Conservation (phyloP, 2,329 filamentous ascomycete species). For the Colletotrichum tabaci region DNA sequence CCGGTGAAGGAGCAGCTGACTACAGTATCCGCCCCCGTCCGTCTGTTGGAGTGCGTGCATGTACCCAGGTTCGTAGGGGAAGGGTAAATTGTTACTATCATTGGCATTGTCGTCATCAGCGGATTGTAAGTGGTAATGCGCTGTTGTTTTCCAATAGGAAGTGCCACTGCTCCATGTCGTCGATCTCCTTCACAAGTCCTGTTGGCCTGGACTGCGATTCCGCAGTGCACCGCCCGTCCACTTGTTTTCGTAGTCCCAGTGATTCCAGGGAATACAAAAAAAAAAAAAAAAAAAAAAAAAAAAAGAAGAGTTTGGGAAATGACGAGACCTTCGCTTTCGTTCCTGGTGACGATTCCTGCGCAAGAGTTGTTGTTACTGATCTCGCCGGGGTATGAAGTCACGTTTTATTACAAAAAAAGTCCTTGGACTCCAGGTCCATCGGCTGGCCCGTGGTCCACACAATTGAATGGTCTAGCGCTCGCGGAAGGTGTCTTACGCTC, state of each 20-base stretch:
- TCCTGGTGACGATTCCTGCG: conserved; percentile 3
- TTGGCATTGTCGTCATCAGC: not conserved
- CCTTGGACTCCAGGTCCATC: not conserved
- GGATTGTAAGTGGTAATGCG: not conserved
- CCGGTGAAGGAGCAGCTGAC: not conserved
- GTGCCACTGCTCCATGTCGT: not conserved
- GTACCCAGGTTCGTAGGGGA: not conserved
- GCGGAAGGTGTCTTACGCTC: not conserved
- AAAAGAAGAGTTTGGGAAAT: not conserved
- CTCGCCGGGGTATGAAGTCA: not conserved
- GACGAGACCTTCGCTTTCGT: not conserved
- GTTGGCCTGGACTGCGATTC: not conserved
- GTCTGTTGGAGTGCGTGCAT: not conserved
- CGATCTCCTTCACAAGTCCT: not conserved
- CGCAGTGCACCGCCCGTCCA: not conserved
- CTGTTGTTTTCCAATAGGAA: not conserved
- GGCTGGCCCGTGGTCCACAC: conserved; percentile 17
- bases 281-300: too few relatives aligned
- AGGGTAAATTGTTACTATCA: not conserved
- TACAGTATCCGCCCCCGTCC: not conserved
- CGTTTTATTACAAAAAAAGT: not conserved
- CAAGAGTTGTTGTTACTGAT: too few relatives aligned
- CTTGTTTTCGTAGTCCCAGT: not conserved
- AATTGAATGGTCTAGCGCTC: not conserved
- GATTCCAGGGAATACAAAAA: too few relatives aligned